Evolutionary conservation across 768 basidiomycete genomes (phyloP).

Genomic region (Pleurotus cornucopiae): DNA sequence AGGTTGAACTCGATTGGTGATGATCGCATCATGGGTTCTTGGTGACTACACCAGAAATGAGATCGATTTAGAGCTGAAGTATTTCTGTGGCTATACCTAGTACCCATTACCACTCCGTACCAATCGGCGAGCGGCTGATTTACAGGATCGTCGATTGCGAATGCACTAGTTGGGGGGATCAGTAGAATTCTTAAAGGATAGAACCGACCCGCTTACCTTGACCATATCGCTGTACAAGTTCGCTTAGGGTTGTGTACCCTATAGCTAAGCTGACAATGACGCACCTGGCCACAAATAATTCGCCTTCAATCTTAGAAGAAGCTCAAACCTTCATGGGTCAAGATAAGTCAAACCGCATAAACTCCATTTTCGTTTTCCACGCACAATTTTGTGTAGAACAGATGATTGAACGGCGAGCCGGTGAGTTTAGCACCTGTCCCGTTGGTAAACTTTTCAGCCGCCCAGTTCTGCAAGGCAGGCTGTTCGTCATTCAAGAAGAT

Average conservation of each 20-base stretch:
- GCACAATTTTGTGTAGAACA: slow-evolving; percentile 55
- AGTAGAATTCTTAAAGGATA: background rate
- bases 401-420: slow-evolving; percentile 57
- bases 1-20: slow-evolving; percentile 62
- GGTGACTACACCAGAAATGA: slow-evolving; percentile 35
- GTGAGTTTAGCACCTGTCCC: slow-evolving; percentile 46
- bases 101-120: slow-evolving; percentile 71
- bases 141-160: slow-evolving; percentile 52
- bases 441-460: slow-evolving; percentile 62
- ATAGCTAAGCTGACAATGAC: slow-evolving; percentile 8
- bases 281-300: slow-evolving; percentile 71
- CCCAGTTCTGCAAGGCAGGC: slow-evolving; percentile 70
- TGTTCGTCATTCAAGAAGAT: slow-evolving; percentile 78
- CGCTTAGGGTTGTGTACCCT: background rate
- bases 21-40: slow-evolving; percentile 74
- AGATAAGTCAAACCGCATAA: background rate
- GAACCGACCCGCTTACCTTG: slow-evolving; percentile 22
- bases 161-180: slow-evolving; percentile 30
- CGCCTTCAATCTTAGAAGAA: slow-evolving; percentile 60
- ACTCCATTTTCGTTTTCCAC: slow-evolving; percentile 12
- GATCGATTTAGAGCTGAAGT: background rate
- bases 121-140: slow-evolving; percentile 62
- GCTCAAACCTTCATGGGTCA: slow-evolving; percentile 45
- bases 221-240: slow-evolving; percentile 33
- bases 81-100: slow-evolving; percentile 34